These are phyloP conservation scores for Boletus patriciae DNA, from an alignment of 768 basidiomycete genomes.

Conservation along the genomic window DNA sequence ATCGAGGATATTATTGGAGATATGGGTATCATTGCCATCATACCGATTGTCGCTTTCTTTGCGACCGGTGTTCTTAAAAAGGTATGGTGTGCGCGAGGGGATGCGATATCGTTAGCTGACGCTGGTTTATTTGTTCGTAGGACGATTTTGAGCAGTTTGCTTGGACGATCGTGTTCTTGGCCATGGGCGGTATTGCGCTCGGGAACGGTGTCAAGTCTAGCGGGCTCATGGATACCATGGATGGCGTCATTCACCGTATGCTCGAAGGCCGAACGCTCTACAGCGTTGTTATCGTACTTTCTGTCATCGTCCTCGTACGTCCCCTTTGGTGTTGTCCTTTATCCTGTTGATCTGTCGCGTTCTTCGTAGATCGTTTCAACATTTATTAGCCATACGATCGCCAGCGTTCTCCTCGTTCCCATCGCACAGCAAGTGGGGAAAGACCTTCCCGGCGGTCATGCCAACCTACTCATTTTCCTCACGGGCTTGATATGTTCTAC, in stretches of 20 bases:
- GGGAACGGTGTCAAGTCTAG: constrained; percentile 91
- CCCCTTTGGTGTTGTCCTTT: background rate
- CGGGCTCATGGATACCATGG: constrained; percentile 81
- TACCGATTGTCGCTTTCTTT: constrained; percentile 93
- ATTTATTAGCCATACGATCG: constrained; percentile 97
- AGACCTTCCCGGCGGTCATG: constrained; percentile 66
- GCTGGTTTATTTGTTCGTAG: constrained; percentile 37
- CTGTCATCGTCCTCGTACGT: constrained; percentile 66
- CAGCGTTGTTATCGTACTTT: constrained; percentile 68
- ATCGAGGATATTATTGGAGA: constrained; percentile 82
- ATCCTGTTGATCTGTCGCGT: background rate
- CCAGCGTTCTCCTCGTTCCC: constrained; percentile 93
- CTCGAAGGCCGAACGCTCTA: constrained; percentile 66
- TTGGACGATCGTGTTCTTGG: constrained; percentile 94
- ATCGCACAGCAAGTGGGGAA: constrained; percentile 89
- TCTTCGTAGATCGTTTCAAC: constrained; percentile 75
- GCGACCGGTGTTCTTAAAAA: constrained; percentile 91
- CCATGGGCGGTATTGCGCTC: constrained; percentile 97
- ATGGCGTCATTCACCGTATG: constrained; percentile 54
- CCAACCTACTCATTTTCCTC: constrained; percentile 87
- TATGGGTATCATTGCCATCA: constrained; percentile 96
- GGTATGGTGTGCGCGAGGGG: constrained; percentile 42
- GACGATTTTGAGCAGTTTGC: constrained; percentile 94
- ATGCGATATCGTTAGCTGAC: background rate
- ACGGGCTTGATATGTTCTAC: constrained; percentile 91